Percentiles rank a stretch among this genome's conserved stretches.
phyloP scores from a whole-genome alignment of 371 early-diverging fungal genomes.

The Lichtheimia corymbifera region DNA sequence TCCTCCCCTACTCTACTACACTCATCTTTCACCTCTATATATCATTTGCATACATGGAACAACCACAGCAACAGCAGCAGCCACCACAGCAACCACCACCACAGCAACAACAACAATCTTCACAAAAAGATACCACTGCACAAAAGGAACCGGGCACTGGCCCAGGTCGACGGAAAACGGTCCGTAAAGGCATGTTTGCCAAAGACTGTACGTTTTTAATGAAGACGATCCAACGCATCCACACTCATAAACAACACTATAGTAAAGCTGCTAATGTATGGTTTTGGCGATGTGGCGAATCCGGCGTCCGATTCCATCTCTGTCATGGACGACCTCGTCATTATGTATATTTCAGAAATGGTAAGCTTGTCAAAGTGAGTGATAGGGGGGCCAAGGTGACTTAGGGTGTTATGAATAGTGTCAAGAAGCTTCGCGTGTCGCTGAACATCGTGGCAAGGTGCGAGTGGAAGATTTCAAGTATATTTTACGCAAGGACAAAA shows the following conservation, averaged over 20 bases:
- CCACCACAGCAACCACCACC: neutral
- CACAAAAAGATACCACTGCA: slow-evolving; percentile 20
- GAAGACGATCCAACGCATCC: neutral
- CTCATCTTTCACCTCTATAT: neutral
- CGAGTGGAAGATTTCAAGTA: slow-evolving; percentile 94
- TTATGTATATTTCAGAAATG: slow-evolving; percentile 90
- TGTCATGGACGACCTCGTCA: slow-evolving; percentile 91
- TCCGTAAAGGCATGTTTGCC: slow-evolving; percentile 54
- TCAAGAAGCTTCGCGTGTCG: slow-evolving; percentile 67
- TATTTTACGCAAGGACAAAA: slow-evolving; percentile 90
- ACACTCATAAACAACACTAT: neutral
- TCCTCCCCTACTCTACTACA: neutral
- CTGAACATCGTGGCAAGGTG: slow-evolving; percentile 72
- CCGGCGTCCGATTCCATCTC: slow-evolving; percentile 93
- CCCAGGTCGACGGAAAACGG: slow-evolving; percentile 52
- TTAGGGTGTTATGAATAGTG: slow-evolving; percentile 53
- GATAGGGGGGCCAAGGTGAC: slow-evolving; percentile 30
- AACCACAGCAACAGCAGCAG: neutral
- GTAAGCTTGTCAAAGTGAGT: slow-evolving; percentile 46
- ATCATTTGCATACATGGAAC: neutral
- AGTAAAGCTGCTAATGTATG: slow-evolving; percentile 94
- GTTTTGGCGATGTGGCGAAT: slow-evolving; percentile 94
- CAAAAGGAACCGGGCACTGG: slow-evolving; percentile 38
- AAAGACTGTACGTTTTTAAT: slow-evolving; percentile 46
- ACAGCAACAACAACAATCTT: neutral